These are phyloP conservation scores for Voacanga thouarsii DNA, from an alignment of 257 asterid species.

Conservation along the genomic window DNA sequence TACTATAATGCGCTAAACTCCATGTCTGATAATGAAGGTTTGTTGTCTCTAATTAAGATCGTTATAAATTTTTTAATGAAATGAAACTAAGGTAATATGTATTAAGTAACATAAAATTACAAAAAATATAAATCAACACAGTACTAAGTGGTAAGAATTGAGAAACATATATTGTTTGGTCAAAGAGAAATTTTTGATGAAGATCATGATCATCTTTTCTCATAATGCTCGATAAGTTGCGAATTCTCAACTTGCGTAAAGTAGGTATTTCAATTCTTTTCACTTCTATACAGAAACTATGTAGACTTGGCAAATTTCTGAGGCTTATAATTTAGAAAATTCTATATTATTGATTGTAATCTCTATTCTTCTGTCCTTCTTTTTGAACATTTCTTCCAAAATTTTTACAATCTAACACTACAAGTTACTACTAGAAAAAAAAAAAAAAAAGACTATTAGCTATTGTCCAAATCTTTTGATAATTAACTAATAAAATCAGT, in stretches of 20 bases:
- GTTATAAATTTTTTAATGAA: too few species aligned
- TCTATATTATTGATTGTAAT: neutral
- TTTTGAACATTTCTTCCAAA: neutral
- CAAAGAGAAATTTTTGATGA: neutral
- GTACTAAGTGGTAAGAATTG: too few species aligned
- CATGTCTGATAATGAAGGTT: too few species aligned
- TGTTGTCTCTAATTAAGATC: too few species aligned
- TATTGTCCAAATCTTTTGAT: too few species aligned
- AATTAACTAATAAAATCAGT: too few species aligned
- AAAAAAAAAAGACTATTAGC: too few species aligned
- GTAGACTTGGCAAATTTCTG: neutral
- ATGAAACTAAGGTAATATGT: too few species aligned
- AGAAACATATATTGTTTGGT: neutral
- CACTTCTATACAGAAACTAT: neutral
- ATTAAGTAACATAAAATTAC: too few species aligned
- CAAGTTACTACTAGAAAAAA: neutral
- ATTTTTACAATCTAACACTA: neutral
- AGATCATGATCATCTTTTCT: neutral
- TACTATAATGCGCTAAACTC: too few species aligned
- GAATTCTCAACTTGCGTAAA: neutral
- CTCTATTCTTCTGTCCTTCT: neutral
- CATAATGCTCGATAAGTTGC: neutral
- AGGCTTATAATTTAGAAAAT: neutral
- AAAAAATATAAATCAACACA: too few species aligned
- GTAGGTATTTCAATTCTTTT: neutral